These are phyloP conservation scores for Beauveria medogensis DNA, from an alignment of 2,329 filamentous ascomycete species.

Conservation along the genomic window DNA sequence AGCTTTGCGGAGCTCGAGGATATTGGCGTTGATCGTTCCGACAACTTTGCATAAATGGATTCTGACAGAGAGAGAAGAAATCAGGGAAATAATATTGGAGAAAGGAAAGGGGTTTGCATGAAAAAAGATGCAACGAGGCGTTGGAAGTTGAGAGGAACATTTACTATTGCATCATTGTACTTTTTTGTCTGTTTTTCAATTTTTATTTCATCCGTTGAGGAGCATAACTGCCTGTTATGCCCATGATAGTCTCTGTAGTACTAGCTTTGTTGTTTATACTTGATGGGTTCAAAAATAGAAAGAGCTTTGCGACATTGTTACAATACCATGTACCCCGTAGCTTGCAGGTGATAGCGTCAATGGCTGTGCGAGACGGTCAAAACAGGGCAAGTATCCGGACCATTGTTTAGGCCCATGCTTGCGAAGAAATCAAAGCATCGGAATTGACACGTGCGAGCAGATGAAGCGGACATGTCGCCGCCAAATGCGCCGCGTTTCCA, in stretches of 20 bases:
- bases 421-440: neutral
- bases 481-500: neutral
- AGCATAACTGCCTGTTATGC: neutral
- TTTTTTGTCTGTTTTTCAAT: neutral
- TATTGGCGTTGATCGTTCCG: constrained; percentile 85
- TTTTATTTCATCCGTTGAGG: neutral
- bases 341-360: neutral
- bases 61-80: neutral
- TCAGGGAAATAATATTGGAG: neutral
- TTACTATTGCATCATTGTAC: neutral
- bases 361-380: too few relatives aligned
- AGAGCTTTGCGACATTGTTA: neutral
- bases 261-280: neutral
- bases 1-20: constrained; percentile 97
- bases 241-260: constrained; percentile 6
- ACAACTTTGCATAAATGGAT: constrained; percentile 73
- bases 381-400: too few relatives aligned
- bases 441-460: neutral
- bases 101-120: neutral
- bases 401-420: too few relatives aligned
- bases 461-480: neutral
- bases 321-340: neutral
- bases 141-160: neutral
- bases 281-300: neutral
- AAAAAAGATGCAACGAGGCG: neutral